Evolutionary conservation across 2,329 filamentous ascomycete genomes (phyloP).

Genomic region (Claviceps humidiphila): DNA sequence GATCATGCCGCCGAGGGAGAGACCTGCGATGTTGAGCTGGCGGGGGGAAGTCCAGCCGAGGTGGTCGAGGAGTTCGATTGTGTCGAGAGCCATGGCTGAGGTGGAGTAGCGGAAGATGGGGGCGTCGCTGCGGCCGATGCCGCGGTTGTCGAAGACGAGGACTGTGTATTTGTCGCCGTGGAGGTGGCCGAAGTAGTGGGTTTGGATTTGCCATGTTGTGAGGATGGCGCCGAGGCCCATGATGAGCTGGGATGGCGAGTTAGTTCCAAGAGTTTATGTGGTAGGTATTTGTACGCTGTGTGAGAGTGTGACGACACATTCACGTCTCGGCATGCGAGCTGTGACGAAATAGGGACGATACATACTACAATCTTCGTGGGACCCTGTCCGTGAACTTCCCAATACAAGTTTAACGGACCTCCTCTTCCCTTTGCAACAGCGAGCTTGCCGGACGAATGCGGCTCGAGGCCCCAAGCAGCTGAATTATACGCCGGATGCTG

Average conservation of each 20-base stretch:
- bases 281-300: not conserved
- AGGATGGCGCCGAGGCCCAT: constrained; percentile 64
- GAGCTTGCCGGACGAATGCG: constrained; percentile 45
- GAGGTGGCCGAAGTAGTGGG: constrained; percentile 66
- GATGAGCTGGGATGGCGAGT: constrained; percentile 46
- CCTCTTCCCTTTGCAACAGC: constrained; percentile 57
- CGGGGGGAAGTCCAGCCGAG: constrained; percentile 49
- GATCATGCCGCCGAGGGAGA: constrained; percentile 88
- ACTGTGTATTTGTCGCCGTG: constrained; percentile 54
- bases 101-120: constrained; percentile 69
- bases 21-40: constrained; percentile 56
- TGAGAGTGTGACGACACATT: not conserved
- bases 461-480: constrained; percentile 55
- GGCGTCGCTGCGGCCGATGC: constrained; percentile 68
- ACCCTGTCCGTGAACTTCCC: constrained; percentile 68
- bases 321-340: not conserved
- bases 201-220: constrained; percentile 71
- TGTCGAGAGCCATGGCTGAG: constrained; percentile 70
- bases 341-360: constrained; percentile 11
- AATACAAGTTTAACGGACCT: constrained; percentile 63
- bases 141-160: constrained; percentile 72
- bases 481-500: constrained; percentile 54
- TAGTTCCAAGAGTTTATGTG: not conserved
- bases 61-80: constrained; percentile 55
- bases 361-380: constrained; percentile 60